phyloP scores from a whole-genome alignment of 1,284 basidiomycete genomes.

The Malassezia vespertilionis region DNA sequence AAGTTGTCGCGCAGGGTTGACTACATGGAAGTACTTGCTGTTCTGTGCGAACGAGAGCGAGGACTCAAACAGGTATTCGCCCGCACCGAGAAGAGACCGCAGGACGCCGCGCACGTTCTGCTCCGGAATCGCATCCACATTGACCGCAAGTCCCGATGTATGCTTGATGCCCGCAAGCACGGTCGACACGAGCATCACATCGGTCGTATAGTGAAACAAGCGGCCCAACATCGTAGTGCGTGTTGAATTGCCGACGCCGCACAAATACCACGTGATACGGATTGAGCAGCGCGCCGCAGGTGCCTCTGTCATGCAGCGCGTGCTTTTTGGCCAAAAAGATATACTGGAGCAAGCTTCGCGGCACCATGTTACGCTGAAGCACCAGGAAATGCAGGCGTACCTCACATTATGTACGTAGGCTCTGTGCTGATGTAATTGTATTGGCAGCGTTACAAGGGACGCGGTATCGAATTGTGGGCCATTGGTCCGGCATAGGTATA shows the following conservation, averaged over 20 bases:
- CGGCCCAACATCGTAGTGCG: slow-evolving; percentile 54
- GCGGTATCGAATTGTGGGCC: slow-evolving; percentile 86
- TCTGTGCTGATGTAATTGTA: slow-evolving; percentile 17
- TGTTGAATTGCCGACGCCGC: background rate
- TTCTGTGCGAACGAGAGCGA: slow-evolving; percentile 19
- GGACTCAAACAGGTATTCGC: slow-evolving; percentile 69
- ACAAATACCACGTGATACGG: background rate
- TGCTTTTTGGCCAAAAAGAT: slow-evolving; percentile 10
- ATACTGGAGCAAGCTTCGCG: slow-evolving; percentile 24
- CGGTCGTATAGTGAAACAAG: slow-evolving; percentile 70
- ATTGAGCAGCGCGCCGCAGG: background rate
- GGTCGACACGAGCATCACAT: slow-evolving; percentile 75
- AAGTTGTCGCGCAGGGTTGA: background rate
- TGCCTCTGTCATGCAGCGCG: background rate
- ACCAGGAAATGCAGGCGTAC: slow-evolving; percentile 23
- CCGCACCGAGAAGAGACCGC: slow-evolving; percentile 71
- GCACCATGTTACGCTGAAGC: slow-evolving; percentile 36
- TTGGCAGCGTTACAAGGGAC: slow-evolving; percentile 54
- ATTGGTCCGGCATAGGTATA: slow-evolving; percentile 47
- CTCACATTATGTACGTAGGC: slow-evolving; percentile 27
- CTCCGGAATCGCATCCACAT: slow-evolving; percentile 48
- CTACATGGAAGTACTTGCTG: slow-evolving; percentile 14
- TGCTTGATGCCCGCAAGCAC: slow-evolving; percentile 82
- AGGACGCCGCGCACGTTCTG: slow-evolving; percentile 63
- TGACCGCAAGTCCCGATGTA: slow-evolving; percentile 50